Conservation (phyloP, 768 basidiomycete genomes). For the Fistulinella prunicolor region DNA sequence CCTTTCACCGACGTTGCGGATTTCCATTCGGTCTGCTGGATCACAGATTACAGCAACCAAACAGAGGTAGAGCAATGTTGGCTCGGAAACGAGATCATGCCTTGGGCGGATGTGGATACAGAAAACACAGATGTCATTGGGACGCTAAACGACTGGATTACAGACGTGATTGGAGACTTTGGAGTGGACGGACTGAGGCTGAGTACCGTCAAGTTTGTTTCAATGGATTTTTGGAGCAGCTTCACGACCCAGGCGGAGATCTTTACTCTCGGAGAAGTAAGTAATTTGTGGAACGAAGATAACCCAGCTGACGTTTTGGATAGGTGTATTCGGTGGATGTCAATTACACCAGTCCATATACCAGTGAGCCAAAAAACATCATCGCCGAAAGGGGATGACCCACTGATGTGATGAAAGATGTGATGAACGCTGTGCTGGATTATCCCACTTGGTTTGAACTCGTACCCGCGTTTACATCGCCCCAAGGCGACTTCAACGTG, state of each 20-base stretch:
- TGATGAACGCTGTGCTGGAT: conserved; percentile 45
- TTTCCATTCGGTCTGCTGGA: conserved; percentile 42
- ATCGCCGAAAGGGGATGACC: background rate
- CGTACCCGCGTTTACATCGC: conserved; percentile 37
- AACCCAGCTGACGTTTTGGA: conserved; percentile 3
- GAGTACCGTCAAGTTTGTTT: conserved; percentile 58
- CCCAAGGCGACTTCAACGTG: conserved; percentile 33
- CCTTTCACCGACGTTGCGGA: conserved; percentile 36
- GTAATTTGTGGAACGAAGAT: conserved; percentile 29
- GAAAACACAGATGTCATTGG: conserved; percentile 44
- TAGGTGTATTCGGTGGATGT: conserved; percentile 43
- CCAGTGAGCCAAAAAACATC: conserved; percentile 29
- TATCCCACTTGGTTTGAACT: conserved; percentile 49
- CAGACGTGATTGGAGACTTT: conserved; percentile 44
- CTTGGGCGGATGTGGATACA: conserved; percentile 59
- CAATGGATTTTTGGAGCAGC: conserved; percentile 51
- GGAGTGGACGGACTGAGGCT: conserved; percentile 54
- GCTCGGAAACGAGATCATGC: conserved; percentile 52
- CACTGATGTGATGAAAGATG: conserved; percentile 28
- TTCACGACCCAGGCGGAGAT: conserved; percentile 49
- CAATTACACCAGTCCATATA: conserved; percentile 39
- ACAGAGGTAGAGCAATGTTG: conserved; percentile 56
- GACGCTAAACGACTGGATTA: conserved; percentile 48
- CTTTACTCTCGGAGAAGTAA: conserved; percentile 52
- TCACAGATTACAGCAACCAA: conserved; percentile 44